Percentiles rank a stretch among this genome's conserved stretches.
Evolutionary conservation across 768 basidiomycete genomes (phyloP).

Genomic region (Leccinellum rugosiceps): DNA sequence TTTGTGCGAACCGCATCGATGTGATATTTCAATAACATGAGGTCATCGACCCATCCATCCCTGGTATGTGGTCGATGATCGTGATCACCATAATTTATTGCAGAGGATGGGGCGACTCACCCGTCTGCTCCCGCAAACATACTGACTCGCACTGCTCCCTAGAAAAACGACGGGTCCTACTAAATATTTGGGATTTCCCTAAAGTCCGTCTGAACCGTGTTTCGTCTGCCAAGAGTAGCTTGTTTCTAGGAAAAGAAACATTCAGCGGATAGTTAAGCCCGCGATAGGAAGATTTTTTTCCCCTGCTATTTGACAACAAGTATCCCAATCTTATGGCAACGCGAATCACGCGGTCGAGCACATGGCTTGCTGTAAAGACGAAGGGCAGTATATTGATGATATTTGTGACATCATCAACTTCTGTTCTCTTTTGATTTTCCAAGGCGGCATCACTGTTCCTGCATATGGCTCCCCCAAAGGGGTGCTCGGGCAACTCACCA

Average conservation of each 20-base stretch:
- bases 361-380: neutral
- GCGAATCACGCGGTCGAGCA: constrained; percentile 4
- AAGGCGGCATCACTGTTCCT: constrained; percentile 70
- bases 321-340: constrained; percentile 6
- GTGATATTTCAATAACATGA: constrained; percentile 1
- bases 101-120: constrained; percentile 33
- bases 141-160: constrained; percentile 60
- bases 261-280: constrained; percentile 10
- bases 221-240: constrained; percentile 59
- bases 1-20: neutral
- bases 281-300: constrained; percentile 2
- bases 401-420: too few species aligned
- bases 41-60: constrained; percentile 59
- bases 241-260: constrained; percentile 47
- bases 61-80: constrained; percentile 29
- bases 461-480: constrained; percentile 93
- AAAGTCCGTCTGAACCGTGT: constrained; percentile 62
- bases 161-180: constrained; percentile 66
- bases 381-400: constrained; percentile 17
- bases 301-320: constrained; percentile 1
- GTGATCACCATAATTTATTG: constrained; percentile 2
- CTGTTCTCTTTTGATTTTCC: constrained; percentile 48
- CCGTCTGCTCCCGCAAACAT: constrained; percentile 73
- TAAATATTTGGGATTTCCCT: constrained; percentile 62
- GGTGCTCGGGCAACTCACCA: constrained; percentile 80